Conservation (phyloP, 2,329 filamentous ascomycete genomes). For the Aspergillus ochraceoroseus region DNA sequence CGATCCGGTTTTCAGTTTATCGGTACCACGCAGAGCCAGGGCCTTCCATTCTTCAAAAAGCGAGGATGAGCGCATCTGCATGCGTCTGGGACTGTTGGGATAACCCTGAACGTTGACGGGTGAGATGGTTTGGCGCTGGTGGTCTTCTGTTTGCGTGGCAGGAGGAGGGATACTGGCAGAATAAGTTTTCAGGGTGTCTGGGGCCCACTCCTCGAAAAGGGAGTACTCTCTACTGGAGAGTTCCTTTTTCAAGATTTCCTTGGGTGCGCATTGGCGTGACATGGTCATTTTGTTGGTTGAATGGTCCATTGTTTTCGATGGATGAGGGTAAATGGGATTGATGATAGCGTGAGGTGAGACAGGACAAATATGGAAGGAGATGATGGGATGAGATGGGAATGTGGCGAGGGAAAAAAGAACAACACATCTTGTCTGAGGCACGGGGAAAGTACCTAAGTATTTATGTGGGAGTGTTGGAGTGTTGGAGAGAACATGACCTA, state of each 20-base stretch:
- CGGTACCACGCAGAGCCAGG: constrained; percentile 3
- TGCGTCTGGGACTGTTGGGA: background rate
- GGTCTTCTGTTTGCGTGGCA: background rate
- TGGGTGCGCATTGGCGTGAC: constrained; percentile 3
- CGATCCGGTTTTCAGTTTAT: background rate
- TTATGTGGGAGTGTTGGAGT: background rate
- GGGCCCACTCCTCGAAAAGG: constrained; percentile 18
- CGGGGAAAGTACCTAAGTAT: background rate
- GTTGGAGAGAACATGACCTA: too few relatives aligned
- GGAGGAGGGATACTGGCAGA: background rate
- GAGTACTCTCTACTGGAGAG: constrained; percentile 13
- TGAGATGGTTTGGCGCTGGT: background rate
- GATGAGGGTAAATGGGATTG: too few relatives aligned
- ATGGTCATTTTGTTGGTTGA: constrained; percentile 5
- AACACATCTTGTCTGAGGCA: background rate
- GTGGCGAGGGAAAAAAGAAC: background rate
- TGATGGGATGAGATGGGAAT: background rate
- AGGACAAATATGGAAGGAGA: background rate
- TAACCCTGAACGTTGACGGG: background rate
- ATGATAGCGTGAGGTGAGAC: too few relatives aligned
- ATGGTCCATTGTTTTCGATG: background rate
- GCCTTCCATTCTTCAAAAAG: constrained; percentile 22
- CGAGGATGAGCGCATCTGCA: constrained; percentile 11
- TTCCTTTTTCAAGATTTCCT: constrained; percentile 14
- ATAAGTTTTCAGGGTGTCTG: constrained; percentile 12